Evolutionary conservation across 1,139 yeast species (phyloP).

Genomic region (Taiozyma sp.): DNA sequence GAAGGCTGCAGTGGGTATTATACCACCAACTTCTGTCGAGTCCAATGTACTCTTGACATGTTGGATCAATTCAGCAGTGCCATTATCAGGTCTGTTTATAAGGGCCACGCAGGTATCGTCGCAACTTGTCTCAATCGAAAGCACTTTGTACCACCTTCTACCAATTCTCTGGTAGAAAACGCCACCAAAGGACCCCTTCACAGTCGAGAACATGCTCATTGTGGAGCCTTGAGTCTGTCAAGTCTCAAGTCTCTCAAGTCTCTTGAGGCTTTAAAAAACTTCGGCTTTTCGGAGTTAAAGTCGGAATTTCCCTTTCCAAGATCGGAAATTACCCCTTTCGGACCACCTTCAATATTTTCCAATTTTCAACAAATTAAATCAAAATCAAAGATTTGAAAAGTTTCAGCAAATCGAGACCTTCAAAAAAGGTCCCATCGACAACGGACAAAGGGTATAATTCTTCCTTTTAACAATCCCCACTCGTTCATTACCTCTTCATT

Average conservation of each 20-base stretch:
- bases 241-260: too few species aligned
- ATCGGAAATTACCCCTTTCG: background rate
- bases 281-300: background rate
- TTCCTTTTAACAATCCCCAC: too few species aligned
- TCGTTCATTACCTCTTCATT: too few species aligned
- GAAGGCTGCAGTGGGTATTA: constrained; percentile 82
- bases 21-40: constrained; percentile 71
- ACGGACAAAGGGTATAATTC: too few species aligned
- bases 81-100: constrained; percentile 40
- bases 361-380: background rate
- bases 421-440: too few species aligned
- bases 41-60: constrained; percentile 64
- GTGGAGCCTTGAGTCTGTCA: too few species aligned
- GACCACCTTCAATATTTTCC: background rate
- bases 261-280: too few species aligned
- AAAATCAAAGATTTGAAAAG: too few species aligned
- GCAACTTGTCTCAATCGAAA: constrained; percentile 91
- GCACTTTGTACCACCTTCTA: constrained; percentile 48
- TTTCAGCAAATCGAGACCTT: too few species aligned
- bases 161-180: background rate
- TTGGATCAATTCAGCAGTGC: constrained; percentile 44
- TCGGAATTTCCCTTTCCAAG: background rate
- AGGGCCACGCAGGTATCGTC: constrained; percentile 92
- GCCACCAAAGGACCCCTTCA: too few species aligned
- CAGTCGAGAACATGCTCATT: too few species aligned